Base-by-base conservation (phyloP, 805 yeast genomes). In the Suhomyces faveliae region DNA sequence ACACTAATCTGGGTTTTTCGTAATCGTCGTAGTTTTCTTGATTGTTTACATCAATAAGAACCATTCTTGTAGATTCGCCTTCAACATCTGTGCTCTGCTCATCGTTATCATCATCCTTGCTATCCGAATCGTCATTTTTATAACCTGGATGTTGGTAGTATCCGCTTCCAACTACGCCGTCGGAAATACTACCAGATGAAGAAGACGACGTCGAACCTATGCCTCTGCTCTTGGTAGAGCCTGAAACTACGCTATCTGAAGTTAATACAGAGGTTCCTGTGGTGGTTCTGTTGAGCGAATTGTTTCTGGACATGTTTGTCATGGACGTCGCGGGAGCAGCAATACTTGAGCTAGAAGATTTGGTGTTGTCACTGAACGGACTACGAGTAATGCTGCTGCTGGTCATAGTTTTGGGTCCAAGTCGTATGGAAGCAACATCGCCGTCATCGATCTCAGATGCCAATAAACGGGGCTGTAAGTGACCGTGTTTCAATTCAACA, bases 361-460 rank as follows among this genome's bases (percentile, higher is more conserved):
- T 39, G 17, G 46, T 35, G n/a, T 33, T 33, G 35, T 47, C 50
- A 7, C 33, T 22, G 10, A 42, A 25, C 10, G 47, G 33, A 8
- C 40, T 25, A 23, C 35, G 45, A n/a, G 19, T 13, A 12, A 42
- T 17, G 20, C 40, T 46, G 10, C 45, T 35, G 6, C 45, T 15
- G 12, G 50, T 25, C 21, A 40, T 45, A 25, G 42, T 22, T 27
- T 40, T 47, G 19, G 40, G 44, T 4, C 45, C 39, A 22, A 52
- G 43, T 7, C 51, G 45, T 13, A 50, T 46, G n/a, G 47, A 35
- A 12, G 24, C 41, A 17, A 45, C 41, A 17, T 81, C 88, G 27
- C 73, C 79, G 46, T 85, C 89, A 52, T 84, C 91, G 30, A 86
- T 83, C 61, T 86, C 94, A 20, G 85, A 79, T 2, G 91, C 92